Evolutionary conservation across 768 basidiomycete species (phyloP).

Genomic region (Saitozyma podzolica): DNA sequence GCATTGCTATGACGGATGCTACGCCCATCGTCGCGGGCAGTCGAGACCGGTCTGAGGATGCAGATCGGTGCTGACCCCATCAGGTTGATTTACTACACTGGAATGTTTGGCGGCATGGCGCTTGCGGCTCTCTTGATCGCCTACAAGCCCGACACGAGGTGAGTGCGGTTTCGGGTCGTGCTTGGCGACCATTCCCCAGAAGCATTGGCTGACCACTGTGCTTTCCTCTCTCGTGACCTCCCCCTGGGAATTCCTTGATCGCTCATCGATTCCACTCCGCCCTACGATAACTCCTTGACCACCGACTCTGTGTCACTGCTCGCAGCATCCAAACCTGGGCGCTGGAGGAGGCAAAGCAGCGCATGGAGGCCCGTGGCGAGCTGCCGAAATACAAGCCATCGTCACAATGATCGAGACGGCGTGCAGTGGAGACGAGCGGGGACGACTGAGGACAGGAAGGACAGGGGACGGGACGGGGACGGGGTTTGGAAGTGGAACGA

Average conservation of each 20-base stretch:
- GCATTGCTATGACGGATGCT: neutral
- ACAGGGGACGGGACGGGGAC: no score
- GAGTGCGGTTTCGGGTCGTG: conserved; percentile 40
- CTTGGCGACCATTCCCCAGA: no score
- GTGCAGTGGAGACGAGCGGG: neutral
- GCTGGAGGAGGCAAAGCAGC: conserved; percentile 77
- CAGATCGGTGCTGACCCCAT: conserved; percentile 1
- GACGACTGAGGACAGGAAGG: neutral
- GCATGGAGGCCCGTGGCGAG: conserved; percentile 93
- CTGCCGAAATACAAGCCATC: conserved; percentile 74
- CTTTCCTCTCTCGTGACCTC: neutral
- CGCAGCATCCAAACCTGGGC: conserved; percentile 89
- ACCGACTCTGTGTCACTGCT: neutral
- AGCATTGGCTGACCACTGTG: conserved; percentile 5
- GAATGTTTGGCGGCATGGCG: conserved; percentile 85
- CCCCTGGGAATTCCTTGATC: neutral
- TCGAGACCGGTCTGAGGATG: neutral
- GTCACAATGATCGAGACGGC: conserved; percentile 5
- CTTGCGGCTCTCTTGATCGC: conserved; percentile 73
- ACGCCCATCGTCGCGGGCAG: neutral
- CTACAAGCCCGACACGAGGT: conserved; percentile 95
- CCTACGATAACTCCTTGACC: no score
- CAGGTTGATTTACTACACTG: conserved; percentile 74
- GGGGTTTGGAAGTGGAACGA: no score
- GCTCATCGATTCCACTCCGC: no score